Evolutionary conservation across 257 asterid species (phyloP).

Genomic region (Fraxinus quadrangulata): DNA sequence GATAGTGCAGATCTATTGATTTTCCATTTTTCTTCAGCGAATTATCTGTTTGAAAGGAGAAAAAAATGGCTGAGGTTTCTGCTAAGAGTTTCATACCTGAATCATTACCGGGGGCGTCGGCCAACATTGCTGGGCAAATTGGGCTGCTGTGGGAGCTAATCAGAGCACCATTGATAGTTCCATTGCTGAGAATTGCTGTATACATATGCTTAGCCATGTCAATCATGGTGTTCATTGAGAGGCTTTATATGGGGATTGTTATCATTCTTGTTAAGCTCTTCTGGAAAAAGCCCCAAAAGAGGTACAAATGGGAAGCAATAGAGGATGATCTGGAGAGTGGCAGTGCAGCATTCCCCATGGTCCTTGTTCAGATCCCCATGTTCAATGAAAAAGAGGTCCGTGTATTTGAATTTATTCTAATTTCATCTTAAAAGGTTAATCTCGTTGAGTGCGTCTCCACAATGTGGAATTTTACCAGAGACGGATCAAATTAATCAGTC

Average conservation of each 20-base stretch:
- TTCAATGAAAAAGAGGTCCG: conserved; percentile 86
- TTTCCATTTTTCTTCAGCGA: conserved; percentile 2
- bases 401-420: not conserved
- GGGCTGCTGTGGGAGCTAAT: conserved; percentile 74
- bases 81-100: conserved; percentile 51
- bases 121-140: conserved; percentile 68
- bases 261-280: conserved; percentile 68
- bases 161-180: conserved; percentile 70
- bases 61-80: conserved; percentile 64
- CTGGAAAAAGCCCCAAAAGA: conserved; percentile 71
- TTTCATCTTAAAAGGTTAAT: not conserved
- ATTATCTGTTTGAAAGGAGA: not conserved
- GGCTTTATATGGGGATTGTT: conserved; percentile 84
- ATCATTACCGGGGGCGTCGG: conserved; percentile 50
- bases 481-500: too few relatives aligned
- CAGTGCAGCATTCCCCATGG: conserved; percentile 53
- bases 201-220: conserved; percentile 77
- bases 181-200: conserved; percentile 56
- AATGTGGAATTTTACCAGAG: not conserved
- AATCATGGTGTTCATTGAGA: conserved; percentile 77
- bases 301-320: conserved; percentile 74
- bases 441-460: not conserved
- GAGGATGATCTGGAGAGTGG: conserved; percentile 67
- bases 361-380: conserved; percentile 96
- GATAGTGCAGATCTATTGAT: conserved; percentile 34